A percentile compares a stretch with the other conserved stretches of the same genome.
Evolutionary conservation across 805 yeast species (phyloP).

Genomic region (Scheffersomyces coipomensis): DNA sequence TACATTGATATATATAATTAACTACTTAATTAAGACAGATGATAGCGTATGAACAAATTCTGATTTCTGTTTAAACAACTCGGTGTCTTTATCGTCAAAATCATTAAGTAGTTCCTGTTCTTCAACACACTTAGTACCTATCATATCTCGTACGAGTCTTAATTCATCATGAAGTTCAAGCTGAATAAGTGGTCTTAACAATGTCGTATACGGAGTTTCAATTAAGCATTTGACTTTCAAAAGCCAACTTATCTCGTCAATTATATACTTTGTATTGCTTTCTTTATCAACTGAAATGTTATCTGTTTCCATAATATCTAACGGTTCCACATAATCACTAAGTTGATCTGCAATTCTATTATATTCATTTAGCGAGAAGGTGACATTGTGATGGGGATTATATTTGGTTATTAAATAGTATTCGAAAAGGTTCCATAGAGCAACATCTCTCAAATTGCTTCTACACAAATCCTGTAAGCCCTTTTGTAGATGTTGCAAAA

Average conservation of each 20-base stretch:
- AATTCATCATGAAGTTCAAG: too few relatives aligned
- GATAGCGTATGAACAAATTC: not conserved
- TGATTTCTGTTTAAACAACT: not conserved
- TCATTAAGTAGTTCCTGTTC: not conserved
- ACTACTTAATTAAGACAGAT: not conserved
- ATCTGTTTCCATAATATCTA: too few relatives aligned
- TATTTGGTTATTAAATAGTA: too few relatives aligned
- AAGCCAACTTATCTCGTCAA: not conserved
- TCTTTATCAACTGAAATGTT: too few relatives aligned
- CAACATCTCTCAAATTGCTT: conserved; percentile 16
- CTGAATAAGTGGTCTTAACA: too few relatives aligned
- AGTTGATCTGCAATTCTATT: too few relatives aligned
- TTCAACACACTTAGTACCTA: not conserved
- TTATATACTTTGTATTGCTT: not conserved
- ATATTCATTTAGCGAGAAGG: too few relatives aligned
- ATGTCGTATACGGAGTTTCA: too few relatives aligned
- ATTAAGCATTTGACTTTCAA: too few relatives aligned
- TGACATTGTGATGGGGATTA: too few relatives aligned
- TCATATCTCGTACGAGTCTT: too few relatives aligned
- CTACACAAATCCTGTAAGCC: conserved; percentile 10
- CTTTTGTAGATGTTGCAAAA: not conserved
- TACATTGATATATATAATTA: not conserved
- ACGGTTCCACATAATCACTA: too few relatives aligned
- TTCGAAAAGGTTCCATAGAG: conserved; percentile 20
- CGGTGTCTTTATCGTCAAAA: not conserved